phyloP scores from a whole-genome alignment of 768 basidiomycete species.

The Phaffia tasmanica region DNA sequence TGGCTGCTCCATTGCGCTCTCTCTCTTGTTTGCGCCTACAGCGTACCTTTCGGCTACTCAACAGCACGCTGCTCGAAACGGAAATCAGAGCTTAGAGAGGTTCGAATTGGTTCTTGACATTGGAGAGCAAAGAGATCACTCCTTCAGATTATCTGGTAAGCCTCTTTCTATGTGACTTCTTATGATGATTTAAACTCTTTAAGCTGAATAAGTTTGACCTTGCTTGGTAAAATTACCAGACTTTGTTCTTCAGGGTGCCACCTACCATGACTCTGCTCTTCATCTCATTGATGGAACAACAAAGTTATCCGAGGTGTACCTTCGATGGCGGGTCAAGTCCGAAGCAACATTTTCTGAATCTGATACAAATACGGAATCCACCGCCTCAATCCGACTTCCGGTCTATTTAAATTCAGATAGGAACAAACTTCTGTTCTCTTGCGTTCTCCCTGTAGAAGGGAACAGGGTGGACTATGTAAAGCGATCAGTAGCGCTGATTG shows the following conservation, averaged over 20 bases:
- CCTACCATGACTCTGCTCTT: slow-evolving; percentile 58
- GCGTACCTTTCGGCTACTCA: slow-evolving; percentile 92
- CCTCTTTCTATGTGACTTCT: slow-evolving; percentile 27
- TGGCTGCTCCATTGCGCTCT: slow-evolving; percentile 57
- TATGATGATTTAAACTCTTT: background rate
- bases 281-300: slow-evolving; percentile 63
- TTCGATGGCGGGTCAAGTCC: slow-evolving; percentile 44
- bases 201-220: background rate
- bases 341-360: background rate
- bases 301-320: slow-evolving; percentile 64
- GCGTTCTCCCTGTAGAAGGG: slow-evolving; percentile 64
- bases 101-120: slow-evolving; percentile 68
- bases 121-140: slow-evolving; percentile 63
- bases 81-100: slow-evolving; percentile 86
- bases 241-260: slow-evolving; percentile 73
- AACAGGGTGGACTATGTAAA: slow-evolving; percentile 29
- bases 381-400: slow-evolving; percentile 60
- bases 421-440: slow-evolving; percentile 80
- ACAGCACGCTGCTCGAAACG: slow-evolving; percentile 87
- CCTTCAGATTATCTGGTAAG: slow-evolving; percentile 81
- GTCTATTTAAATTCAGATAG: slow-evolving; percentile 79
- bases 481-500: slow-evolving; percentile 15
- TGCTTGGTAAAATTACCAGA: slow-evolving; percentile 44
- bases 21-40: slow-evolving; percentile 90
- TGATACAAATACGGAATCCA: slow-evolving; percentile 25